Conservation (phyloP, 1,284 basidiomycete species). For the Trametes pubescens region DNA sequence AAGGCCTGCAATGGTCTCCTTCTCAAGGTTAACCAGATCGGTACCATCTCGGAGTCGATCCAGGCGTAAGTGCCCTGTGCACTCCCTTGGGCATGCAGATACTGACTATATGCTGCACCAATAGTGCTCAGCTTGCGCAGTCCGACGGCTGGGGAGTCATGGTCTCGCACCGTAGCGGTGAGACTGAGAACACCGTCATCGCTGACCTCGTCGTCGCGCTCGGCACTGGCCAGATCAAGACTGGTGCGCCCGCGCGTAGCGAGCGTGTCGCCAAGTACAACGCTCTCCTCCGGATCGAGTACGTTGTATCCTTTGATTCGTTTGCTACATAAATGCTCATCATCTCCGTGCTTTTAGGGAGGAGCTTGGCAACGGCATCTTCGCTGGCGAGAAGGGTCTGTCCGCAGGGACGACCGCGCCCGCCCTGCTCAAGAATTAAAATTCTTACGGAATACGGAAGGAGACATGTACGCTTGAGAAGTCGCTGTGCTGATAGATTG, state of each 20-base stretch:
- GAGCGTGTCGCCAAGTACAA: constrained; percentile 98
- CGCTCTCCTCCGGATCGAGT: constrained; percentile 90
- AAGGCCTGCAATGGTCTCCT: constrained; percentile 99
- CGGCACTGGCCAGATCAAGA: constrained; percentile 97
- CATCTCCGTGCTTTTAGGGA: constrained; percentile 59
- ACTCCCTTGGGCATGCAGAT: too few species aligned
- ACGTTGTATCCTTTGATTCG: constrained; percentile 42
- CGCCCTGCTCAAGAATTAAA: constrained; percentile 73
- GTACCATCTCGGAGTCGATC: constrained; percentile 98
- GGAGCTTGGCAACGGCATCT: constrained; percentile 77
- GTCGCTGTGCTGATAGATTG: constrained; percentile 31
- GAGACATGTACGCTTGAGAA: constrained; percentile 32
- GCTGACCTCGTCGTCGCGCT: constrained; percentile 97
- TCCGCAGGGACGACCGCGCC: constrained; percentile 80
- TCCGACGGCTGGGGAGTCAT: constrained; percentile 99
- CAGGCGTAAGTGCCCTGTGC: constrained; percentile 62
- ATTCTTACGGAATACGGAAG: constrained; percentile 15
- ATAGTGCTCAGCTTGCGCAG: constrained; percentile 93
- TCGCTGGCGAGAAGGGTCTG: constrained; percentile 83
- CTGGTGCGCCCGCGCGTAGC: constrained; percentile 93
- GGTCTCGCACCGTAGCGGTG: constrained; percentile 99
- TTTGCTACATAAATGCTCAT: constrained; percentile 18
- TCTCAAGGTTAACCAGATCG: constrained; percentile 99
- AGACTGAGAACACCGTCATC: constrained; percentile 97
- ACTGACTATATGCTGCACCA: background rate